phyloP scores from a whole-genome alignment of 202 grass and related monocot genomes.

The Alloteropsis angusta region DNA sequence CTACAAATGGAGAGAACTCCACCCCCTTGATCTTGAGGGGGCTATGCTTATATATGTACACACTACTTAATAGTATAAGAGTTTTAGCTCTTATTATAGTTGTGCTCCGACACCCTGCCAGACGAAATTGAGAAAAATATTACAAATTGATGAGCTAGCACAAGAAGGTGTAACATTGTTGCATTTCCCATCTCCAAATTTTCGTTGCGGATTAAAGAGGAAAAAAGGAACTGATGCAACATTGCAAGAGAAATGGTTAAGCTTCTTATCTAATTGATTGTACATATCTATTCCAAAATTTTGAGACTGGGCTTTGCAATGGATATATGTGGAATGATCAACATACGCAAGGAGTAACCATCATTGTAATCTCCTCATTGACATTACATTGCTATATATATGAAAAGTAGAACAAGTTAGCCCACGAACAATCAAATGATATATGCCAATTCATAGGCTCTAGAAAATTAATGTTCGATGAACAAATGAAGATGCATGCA shows the following conservation, averaged over 20 bases:
- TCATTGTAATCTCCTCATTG: too few species aligned
- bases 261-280: background rate
- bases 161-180: background rate
- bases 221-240: background rate
- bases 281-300: background rate
- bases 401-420: background rate
- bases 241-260: background rate
- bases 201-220: background rate
- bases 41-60: background rate
- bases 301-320: background rate
- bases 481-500: background rate
- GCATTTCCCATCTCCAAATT: background rate
- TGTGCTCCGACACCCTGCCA: constrained; percentile 9
- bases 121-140: background rate
- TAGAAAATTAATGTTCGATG: background rate
- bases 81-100: background rate
- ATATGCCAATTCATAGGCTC: background rate
- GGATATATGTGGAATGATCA: background rate
- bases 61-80: background rate
- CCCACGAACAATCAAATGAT: background rate
- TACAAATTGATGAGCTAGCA: background rate
- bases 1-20: constrained; percentile 24
- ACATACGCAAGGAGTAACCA: too few species aligned
- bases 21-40: background rate
- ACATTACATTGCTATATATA: too few species aligned